phyloP scores from a whole-genome alignment of 345 rosid genomes.

The Excoecaria agallocha region DNA sequence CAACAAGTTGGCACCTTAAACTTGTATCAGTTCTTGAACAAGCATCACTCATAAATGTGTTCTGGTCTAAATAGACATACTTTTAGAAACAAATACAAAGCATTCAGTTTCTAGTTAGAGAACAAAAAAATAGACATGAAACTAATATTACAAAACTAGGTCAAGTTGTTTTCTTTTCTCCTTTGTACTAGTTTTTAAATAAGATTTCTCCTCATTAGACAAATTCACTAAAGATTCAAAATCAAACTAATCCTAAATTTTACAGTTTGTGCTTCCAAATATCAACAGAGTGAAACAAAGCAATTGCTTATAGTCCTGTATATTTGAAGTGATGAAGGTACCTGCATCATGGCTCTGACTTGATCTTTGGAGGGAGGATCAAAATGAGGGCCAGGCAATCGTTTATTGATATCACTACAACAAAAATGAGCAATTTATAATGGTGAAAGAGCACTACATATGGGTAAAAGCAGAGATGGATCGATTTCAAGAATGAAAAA shows the following conservation, averaged over 20 bases:
- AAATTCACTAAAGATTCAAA: not conserved
- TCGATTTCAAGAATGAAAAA: not conserved
- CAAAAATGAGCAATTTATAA: not conserved
- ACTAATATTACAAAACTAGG: no score
- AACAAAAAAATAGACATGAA: no score
- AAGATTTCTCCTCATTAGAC: not conserved
- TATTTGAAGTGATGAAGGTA: constrained; percentile 22
- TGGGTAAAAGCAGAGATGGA: not conserved
- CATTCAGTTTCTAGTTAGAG: no score
- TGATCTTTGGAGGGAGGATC: constrained; percentile 83
- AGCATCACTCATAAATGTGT: no score
- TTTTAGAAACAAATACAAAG: no score
- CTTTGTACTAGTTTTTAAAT: no score
- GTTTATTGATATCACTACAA: constrained; percentile 79
- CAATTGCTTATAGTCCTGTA: not conserved
- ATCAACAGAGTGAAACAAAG: not conserved
- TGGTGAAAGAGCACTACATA: not conserved
- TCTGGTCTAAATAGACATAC: no score
- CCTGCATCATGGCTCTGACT: constrained; percentile 61
- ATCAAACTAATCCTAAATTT: not conserved
- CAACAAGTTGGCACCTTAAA: no score
- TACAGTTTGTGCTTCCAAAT: not conserved
- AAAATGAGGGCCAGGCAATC: constrained; percentile 91
- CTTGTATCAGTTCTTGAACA: no score
- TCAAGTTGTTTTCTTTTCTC: no score